Percentiles rank a stretch among this genome's conserved stretches.
Evolutionary conservation across 768 basidiomycete species (phyloP).

Genomic region (Leccinum broughii): DNA sequence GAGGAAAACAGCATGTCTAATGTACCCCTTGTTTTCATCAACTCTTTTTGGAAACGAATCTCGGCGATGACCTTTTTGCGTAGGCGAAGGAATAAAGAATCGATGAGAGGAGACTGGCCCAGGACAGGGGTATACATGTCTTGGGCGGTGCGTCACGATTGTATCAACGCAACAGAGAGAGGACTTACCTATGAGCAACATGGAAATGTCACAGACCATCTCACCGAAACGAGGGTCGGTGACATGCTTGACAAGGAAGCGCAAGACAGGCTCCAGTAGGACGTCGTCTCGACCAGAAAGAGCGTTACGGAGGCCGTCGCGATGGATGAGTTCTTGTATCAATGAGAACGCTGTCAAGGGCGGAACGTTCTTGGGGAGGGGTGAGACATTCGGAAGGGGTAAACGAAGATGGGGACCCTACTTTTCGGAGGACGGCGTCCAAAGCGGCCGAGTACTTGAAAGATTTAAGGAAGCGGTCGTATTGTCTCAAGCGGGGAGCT

Average conservation of each 20-base stretch:
- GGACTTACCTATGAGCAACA: slow-evolving; percentile 77
- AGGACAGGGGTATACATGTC: slow-evolving; percentile 91
- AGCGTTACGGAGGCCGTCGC: slow-evolving; percentile 85
- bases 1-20: slow-evolving; percentile 87
- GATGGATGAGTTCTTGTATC: slow-evolving; percentile 89
- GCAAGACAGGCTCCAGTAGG: slow-evolving; percentile 87
- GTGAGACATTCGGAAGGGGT: not conserved
- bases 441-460: slow-evolving; percentile 96
- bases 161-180: not conserved
- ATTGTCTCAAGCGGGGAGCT: slow-evolving; percentile 73
- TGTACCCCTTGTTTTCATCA: slow-evolving; percentile 80
- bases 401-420: slow-evolving; percentile 30
- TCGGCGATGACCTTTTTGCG: slow-evolving; percentile 85
- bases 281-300: slow-evolving; percentile 92
- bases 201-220: slow-evolving; percentile 77
- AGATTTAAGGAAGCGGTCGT: slow-evolving; percentile 84
- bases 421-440: slow-evolving; percentile 88
- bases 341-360: slow-evolving; percentile 87
- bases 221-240: slow-evolving; percentile 92
- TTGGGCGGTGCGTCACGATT: slow-evolving; percentile 33
- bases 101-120: slow-evolving; percentile 93
- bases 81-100: slow-evolving; percentile 78
- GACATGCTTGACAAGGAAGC: slow-evolving; percentile 80
- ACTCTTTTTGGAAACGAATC: slow-evolving; percentile 83
- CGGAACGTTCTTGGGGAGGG: slow-evolving; percentile 62